Percentiles rank a stretch among this genome's conserved stretches.
phyloP scores from a whole-genome alignment of 2,329 filamentous ascomycete genomes.

The Paramyrothecium sp. region DNA sequence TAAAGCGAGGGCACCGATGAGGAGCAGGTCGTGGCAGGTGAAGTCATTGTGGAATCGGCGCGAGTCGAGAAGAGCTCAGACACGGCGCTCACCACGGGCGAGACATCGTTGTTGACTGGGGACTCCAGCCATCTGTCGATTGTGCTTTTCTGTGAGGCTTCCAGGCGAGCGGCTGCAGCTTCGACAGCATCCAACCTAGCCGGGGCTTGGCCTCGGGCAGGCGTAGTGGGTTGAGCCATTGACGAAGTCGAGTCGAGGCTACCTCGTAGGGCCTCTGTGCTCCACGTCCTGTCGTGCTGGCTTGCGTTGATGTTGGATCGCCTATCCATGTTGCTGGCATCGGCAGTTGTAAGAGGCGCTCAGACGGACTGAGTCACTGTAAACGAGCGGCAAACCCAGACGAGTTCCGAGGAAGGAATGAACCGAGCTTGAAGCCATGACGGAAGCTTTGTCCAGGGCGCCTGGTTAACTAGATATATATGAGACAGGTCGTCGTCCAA shows the following conservation, averaged over 20 bases:
- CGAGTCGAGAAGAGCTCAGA: constrained; percentile 19
- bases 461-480: neutral
- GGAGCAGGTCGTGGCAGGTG: neutral
- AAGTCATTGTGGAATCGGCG: neutral
- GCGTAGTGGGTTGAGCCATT: constrained; percentile 4
- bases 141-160: constrained; percentile 12
- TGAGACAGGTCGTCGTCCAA: neutral
- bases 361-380: neutral
- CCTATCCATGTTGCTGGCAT: neutral
- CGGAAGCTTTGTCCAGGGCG: neutral
- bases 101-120: constrained; percentile 15
- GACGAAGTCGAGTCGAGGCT: neutral
- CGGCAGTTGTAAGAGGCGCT: neutral
- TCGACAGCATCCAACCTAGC: constrained; percentile 8
- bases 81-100: constrained; percentile 12
- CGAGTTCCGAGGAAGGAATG: neutral
- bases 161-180: neutral
- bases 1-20: neutral
- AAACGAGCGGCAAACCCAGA: neutral
- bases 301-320: neutral
- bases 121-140: constrained; percentile 22
- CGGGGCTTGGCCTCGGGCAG: constrained; percentile 16
- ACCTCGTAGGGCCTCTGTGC: neutral
- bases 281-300: neutral
- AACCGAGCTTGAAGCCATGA: neutral